Base-by-base conservation (phyloP, 176 grass and related monocot genomes). In the Chrysopogon serrulatus region DNA sequence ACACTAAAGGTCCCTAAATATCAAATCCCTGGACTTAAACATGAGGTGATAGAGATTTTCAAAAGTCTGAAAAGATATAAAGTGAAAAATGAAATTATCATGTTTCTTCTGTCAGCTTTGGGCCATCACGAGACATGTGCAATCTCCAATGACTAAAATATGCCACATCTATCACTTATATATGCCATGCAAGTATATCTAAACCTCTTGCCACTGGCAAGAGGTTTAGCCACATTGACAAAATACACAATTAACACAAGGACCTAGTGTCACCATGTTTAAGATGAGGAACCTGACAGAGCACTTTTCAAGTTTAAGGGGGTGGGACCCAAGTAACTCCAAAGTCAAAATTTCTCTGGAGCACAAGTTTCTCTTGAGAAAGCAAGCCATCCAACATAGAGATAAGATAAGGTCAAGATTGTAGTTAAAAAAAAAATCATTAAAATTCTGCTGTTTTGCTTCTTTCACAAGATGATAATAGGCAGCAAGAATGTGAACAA, bases 401-500 rank as follows among this genome's bases (percentile, higher is more conserved):
- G 73, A 56, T 30, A 76, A 85, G 65, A 43, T 31, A 77, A 81
- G 30, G 34, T 21, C 8, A 44, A 84, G 60, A 84, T 10, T 66
- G 14, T 35, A 33, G 53, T 54, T 6, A 44, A 79, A 57, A 27
- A 57, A 33, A 83, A 44, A 66, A 34, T 56, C 43, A 43, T 23
- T 68, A 59, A 83, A 48, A 21, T 59, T 79, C 19, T 19, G 34
- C 27, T 83, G 71, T 53, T 83, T 78, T 53, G 70, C 59, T 67
- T 76, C 28, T 37, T 53, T 54, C 34, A 43, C 6, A 77, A 78
- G 65, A 77, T 78, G 69, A 36, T 85, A 79, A 60, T n/a, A 71
- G 77, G 75, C 8, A 68, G 68, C 14, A 74, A 57, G 66, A 73
- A 83, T 68, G 45, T 59, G 73, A 73, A 86, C 34, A 60, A 99